A percentile compares a stretch with the other conserved stretches of the same genome.
phyloP scores from a whole-genome alignment of 2,329 filamentous ascomycete genomes.

The Alternaria solani region DNA sequence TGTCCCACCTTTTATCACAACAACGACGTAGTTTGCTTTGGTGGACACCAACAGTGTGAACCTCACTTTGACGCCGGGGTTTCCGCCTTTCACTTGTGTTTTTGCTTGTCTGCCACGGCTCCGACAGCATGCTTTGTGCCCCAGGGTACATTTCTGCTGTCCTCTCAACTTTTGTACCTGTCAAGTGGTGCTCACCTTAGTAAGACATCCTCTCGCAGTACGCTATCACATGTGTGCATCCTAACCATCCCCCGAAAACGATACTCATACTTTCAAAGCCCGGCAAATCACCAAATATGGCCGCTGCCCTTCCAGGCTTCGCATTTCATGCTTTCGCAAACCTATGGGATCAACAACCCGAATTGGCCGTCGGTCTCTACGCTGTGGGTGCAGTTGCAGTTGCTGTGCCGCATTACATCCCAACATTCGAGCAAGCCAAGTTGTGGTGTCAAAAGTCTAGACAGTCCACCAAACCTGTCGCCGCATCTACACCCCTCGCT shows the following conservation, averaged over 20 bases:
- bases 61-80: background rate
- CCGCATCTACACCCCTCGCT: background rate
- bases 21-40: background rate
- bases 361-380: conserved; percentile 1
- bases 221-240: background rate
- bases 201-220: background rate
- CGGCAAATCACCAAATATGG: background rate
- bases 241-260: background rate
- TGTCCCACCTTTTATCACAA: background rate
- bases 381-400: conserved; percentile 2
- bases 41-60: background rate
- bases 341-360: background rate
- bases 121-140: background rate
- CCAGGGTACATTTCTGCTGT: background rate
- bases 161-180: background rate
- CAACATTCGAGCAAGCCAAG: conserved; percentile 5
- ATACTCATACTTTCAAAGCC: background rate
- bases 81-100: background rate
- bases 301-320: background rate
- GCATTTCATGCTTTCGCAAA: conserved; percentile 1
- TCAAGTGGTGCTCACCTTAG: background rate
- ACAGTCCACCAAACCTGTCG: background rate
- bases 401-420: background rate
- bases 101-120: background rate
- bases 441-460: background rate